Evolutionary conservation across 1,284 basidiomycete genomes (phyloP).

Genomic region (Volvariella surrecta): DNA sequence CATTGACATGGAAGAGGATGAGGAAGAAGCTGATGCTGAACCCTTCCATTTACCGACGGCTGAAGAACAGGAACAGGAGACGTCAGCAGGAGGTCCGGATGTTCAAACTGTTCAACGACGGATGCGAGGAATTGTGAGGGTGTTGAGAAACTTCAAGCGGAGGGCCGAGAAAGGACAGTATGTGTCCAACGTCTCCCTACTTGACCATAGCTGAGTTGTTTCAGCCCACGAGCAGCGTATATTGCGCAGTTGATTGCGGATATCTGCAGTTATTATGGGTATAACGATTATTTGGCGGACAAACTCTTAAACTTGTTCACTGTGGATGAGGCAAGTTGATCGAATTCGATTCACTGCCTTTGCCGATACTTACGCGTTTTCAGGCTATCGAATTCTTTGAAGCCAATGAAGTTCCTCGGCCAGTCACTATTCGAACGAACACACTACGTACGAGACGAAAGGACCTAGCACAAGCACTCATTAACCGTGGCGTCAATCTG

Average conservation of each 20-base stretch:
- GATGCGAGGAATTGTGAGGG: conserved; percentile 82
- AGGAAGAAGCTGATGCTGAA: conserved; percentile 50
- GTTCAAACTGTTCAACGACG: conserved; percentile 81
- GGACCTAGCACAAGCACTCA: conserved; percentile 90
- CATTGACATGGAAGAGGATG: conserved; percentile 44
- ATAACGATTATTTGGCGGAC: conserved; percentile 92
- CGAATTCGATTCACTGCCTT: conserved; percentile 3
- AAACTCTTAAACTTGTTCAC: conserved; percentile 94
- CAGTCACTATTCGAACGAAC: conserved; percentile 97
- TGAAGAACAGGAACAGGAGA: conserved; percentile 77
- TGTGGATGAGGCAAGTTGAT: conserved; percentile 71
- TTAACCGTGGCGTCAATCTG: conserved; percentile 94
- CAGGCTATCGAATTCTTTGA: conserved; percentile 98
- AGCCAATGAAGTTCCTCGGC: conserved; percentile 92
- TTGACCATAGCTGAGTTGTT: conserved; percentile 7
- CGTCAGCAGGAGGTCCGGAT: conserved; percentile 64
- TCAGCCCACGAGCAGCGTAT: conserved; percentile 83
- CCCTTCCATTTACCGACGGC: conserved; percentile 73
- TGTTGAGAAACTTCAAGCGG: conserved; percentile 71
- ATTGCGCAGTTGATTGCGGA: conserved; percentile 83
- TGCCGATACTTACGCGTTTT: conserved; percentile 9
- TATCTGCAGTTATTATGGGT: conserved; percentile 94
- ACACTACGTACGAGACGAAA: conserved; percentile 90
- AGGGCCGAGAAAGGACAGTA: conserved; percentile 67
- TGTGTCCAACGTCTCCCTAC: conserved; percentile 18